These are phyloP conservation scores for Tricholoma hemisulphureum DNA, from an alignment of 768 basidiomycete species.

Conservation along the genomic window DNA sequence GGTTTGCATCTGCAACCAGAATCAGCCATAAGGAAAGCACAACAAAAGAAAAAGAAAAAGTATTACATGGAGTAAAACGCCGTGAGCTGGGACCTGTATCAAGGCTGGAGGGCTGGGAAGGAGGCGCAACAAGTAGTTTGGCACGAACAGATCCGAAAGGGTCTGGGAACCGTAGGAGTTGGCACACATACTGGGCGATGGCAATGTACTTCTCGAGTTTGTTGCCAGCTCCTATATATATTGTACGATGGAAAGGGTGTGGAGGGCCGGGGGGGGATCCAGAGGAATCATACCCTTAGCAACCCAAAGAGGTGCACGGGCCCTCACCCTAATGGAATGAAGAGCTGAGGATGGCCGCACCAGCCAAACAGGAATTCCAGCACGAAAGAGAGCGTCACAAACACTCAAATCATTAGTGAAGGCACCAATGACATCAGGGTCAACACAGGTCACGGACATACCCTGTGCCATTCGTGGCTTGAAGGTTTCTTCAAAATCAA, in stretches of 20 bases:
- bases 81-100: too few relatives aligned
- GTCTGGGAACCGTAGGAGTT: background rate
- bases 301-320: background rate
- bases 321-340: background rate
- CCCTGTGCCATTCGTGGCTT: background rate
- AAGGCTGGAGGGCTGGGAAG: background rate
- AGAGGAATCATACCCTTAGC: background rate
- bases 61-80: slow-evolving; percentile 4
- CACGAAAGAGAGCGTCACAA: background rate
- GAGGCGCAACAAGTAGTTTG: background rate
- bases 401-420: background rate
- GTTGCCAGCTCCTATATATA: background rate
- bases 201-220: background rate
- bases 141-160: background rate
- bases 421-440: background rate
- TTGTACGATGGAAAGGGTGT: background rate
- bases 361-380: slow-evolving; percentile 5
- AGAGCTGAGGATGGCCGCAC: background rate
- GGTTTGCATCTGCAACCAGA: background rate
- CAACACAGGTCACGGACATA: background rate
- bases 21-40: background rate
- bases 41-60: background rate
- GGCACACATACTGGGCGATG: background rate
- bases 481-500: background rate
- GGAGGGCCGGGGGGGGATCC: background rate